Conservation (phyloP, 169 alveolate species). For the Plasmodium sp. region DNA sequence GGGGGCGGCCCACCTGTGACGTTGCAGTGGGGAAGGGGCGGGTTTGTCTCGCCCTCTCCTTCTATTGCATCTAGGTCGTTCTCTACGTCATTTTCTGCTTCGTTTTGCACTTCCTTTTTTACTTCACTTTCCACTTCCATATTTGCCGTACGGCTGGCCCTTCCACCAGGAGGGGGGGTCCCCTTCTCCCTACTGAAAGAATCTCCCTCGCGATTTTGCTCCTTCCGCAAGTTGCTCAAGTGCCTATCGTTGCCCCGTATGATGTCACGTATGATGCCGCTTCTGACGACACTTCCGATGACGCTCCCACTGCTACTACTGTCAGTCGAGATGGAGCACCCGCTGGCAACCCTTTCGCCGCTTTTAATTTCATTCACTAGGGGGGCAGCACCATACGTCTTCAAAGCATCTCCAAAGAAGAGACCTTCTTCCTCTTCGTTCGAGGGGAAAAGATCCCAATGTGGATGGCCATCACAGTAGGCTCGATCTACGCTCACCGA, state of each 20-base stretch:
- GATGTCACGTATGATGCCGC: background rate
- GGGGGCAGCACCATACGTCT: background rate
- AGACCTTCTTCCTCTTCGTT: background rate
- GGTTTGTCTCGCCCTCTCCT: background rate
- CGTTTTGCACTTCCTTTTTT: no score
- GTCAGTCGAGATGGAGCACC: background rate
- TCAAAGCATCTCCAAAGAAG: background rate
- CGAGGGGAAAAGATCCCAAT: background rate
- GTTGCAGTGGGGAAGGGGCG: background rate
- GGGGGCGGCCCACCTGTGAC: background rate
- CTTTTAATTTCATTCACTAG: background rate
- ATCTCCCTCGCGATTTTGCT: background rate
- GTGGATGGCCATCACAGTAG: background rate
- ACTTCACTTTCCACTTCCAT: background rate
- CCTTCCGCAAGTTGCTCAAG: background rate
- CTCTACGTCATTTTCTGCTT: background rate
- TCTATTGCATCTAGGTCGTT: background rate
- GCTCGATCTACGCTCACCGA: background rate
- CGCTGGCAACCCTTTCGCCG: background rate
- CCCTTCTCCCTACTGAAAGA: background rate
- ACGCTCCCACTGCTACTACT: background rate
- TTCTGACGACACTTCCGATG: background rate
- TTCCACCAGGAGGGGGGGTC: background rate
- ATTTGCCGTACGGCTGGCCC: background rate
- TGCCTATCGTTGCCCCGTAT: background rate